Conservation (phyloP, 2,329 filamentous ascomycete species). For the Neofusicoccum umdonicola region DNA sequence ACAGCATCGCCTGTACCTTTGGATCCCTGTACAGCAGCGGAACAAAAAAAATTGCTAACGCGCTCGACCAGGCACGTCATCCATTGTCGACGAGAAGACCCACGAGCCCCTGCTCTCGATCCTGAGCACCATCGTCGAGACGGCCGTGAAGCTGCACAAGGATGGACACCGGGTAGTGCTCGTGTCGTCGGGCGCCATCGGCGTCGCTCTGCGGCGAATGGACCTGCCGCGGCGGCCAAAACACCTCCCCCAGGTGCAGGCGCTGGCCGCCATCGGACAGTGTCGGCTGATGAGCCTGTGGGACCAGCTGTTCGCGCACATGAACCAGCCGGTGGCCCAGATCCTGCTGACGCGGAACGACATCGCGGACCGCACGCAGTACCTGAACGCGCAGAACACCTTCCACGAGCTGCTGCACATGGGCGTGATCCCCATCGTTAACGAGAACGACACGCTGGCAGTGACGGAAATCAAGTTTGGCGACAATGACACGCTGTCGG, state of each 20-base stretch:
- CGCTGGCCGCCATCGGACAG: constrained; percentile 92
- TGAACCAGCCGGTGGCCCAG: constrained; percentile 88
- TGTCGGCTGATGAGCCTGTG: constrained; percentile 92
- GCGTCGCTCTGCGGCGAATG: constrained; percentile 88
- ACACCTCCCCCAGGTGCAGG: constrained; percentile 86
- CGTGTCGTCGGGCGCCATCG: constrained; percentile 95
- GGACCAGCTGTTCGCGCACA: constrained; percentile 86
- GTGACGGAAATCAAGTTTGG: constrained; percentile 99
- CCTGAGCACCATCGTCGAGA: constrained; percentile 89
- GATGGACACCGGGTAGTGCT: constrained; percentile 94
- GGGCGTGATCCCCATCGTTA: constrained; percentile 97
- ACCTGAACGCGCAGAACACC: constrained; percentile 94
- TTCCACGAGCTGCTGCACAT: constrained; percentile 86
- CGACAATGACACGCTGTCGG: constrained; percentile 95
- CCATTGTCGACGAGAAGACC: constrained; percentile 95
- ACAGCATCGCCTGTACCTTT: constrained; percentile 33
- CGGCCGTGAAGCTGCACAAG: constrained; percentile 78
- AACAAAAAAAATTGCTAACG: constrained; percentile 29
- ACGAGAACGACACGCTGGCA: constrained; percentile 95
- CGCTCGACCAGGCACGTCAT: constrained; percentile 74
- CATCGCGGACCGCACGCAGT: constrained; percentile 93
- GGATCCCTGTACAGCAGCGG: constrained; percentile 21
- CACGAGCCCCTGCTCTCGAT: constrained; percentile 92
- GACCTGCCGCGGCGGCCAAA: constrained; percentile 84
- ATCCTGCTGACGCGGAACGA: constrained; percentile 93